Evolutionary conservation across 2,329 filamentous ascomycete species (phyloP), one percentile per base, ranked within the genome.

Genomic region (Arthroderma uncinatum): DNA sequence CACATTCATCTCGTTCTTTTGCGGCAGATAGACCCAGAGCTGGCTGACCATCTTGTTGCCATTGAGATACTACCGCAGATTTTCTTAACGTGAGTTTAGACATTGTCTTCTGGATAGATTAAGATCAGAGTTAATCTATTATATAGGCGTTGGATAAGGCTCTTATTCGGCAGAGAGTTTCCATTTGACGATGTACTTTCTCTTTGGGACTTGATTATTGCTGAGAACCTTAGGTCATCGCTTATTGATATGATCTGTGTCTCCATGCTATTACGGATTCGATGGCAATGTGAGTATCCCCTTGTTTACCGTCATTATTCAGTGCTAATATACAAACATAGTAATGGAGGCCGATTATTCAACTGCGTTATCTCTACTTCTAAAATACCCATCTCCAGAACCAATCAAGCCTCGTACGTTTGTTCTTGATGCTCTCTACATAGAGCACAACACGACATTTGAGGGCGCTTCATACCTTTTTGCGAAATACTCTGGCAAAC

Each of bases 1-100:
- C 82, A 86, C 63, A 94, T 98, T 60, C 92, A 97, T 67, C 85
- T 95, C 64, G 81, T 86, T 28, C 84, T 88, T 54, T 75, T 98
- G 47, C 82, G 82, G 58, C 85, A 83, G 62, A 78, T 89, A 30
- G 93, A 97, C 67, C 85, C 87, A n/a, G 86, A 90, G 66, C 79
- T 97, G 28, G 86, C 89, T 12, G 77, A 78, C 23, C 91, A 97
- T 69, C 78, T 98, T 16, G 84, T 84, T 58, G 81, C 82, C 59
- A 84, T 96, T 50, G 92, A 96, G 59, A 84, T 98, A 60, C 74
- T 96, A n/a, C 93, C 93, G 1, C 93, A 98, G 65, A 92, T 98
- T 54, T 98, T 97, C 67, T 75, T 97, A 23, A 94, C 97, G 87
- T 93, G 73, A 70, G 81, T 68, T 55, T n/a, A 40, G 54, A 36